Percentiles rank a stretch among this genome's conserved stretches.
phyloP scores from a whole-genome alignment of 257 asterid species.

The Nicotiana sylvestris region DNA sequence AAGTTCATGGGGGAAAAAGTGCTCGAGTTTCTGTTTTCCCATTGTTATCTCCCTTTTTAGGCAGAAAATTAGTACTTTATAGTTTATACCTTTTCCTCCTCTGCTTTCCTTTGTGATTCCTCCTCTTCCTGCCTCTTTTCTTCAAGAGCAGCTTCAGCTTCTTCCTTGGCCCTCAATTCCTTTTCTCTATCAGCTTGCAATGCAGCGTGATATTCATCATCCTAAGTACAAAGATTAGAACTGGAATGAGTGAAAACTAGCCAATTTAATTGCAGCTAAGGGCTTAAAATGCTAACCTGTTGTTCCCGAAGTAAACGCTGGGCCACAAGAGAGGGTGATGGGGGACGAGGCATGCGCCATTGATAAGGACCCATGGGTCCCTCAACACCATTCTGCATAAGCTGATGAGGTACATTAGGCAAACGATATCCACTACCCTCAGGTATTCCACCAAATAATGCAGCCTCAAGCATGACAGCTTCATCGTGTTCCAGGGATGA shows the following conservation, averaged over 20 bases:
- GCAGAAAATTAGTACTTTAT: not conserved
- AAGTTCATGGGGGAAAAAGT: not conserved
- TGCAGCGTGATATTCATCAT: constrained; percentile 90
- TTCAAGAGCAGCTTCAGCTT: constrained; percentile 84
- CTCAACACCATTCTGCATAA: constrained; percentile 57
- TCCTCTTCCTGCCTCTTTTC: constrained; percentile 82
- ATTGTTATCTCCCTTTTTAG: not conserved
- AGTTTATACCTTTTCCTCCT: constrained; percentile 60
- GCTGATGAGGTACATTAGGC: constrained; percentile 60
- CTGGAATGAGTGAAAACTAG: constrained; percentile 15
- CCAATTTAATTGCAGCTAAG: constrained; percentile 7
- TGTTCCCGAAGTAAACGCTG: constrained; percentile 92
- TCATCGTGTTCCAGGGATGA: constrained; percentile 96
- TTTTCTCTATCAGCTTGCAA: constrained; percentile 97
- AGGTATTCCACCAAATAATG: constrained; percentile 93
- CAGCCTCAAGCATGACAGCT: constrained; percentile 99
- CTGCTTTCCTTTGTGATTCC: constrained; percentile 49
- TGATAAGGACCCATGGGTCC: constrained; percentile 42
- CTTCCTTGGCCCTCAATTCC: constrained; percentile 93
- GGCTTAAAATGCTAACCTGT: constrained; percentile 56
- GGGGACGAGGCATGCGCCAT: constrained; percentile 61
- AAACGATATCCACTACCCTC: constrained; percentile 64
- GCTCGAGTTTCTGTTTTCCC: not conserved
- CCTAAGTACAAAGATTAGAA: constrained; percentile 40
- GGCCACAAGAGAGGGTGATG: constrained; percentile 93